Base-by-base conservation (phyloP, 177 flowering plant species). In the Vitis hybrid region DNA sequence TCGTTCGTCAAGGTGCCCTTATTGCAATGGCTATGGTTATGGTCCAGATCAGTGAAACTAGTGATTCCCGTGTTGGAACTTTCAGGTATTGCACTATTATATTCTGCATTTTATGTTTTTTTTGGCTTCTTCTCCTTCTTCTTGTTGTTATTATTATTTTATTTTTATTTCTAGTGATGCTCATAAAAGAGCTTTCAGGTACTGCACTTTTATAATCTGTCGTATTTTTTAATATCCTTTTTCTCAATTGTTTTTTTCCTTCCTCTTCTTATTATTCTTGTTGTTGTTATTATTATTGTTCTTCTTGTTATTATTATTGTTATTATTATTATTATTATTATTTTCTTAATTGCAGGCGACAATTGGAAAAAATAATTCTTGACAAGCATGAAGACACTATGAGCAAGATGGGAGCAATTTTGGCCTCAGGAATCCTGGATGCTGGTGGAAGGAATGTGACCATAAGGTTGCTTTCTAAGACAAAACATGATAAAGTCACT, bases 321-420 rank as follows among this genome's bases (percentile, higher is more conserved):
- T 51, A 5, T 39, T 39, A 26, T 39, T 39, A 39, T 26, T 39
- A 39, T 6, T 39, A 39, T 39, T 39, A 39, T 39, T 39, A 39
- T 4, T 39, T 7, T 7, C 45, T 39, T 39, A 39, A 9, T 63
- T 77, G 0, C 61, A 96, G 99, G 85, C 92, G 97, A 10, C 99
- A 96, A 72, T 62, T 96, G 78, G 99, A 93, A 79, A 96, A 96
- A 79, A 93, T 96, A 55, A 92, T 96, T 79, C 92, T 92, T 51
- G 99, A 96, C 76, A 96, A 96, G 84, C 99, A 96, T 76, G 99
- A 96, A 77, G 98, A 96, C 72, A 96, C 99, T 7, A 92, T 93
- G 97, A 93, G 99, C 86, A 96, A 96, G 86, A 96, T 96, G 99
- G 99, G 99, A 62, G 99, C 99, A 53, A 96, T 96, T 56, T 84